These are phyloP conservation scores for Tolypocladium endophyticum DNA, from an alignment of 2,329 filamentous ascomycete species.

Conservation along the genomic window DNA sequence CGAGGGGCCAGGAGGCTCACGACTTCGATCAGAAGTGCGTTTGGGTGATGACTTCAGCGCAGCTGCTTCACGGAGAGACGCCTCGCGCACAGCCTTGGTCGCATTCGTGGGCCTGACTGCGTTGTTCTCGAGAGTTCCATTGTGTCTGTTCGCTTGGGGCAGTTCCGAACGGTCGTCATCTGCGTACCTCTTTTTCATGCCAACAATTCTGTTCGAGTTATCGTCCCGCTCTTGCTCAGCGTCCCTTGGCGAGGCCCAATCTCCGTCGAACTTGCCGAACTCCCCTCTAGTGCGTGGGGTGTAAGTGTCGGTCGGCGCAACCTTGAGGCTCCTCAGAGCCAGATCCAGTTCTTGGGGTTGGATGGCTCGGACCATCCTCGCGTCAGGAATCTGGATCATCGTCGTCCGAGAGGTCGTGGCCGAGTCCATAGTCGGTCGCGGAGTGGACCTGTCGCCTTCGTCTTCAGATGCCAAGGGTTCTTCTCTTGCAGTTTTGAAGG, in stretches of 20 bases:
- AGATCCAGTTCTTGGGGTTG: conserved; percentile 27
- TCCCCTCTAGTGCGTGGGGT: conserved; percentile 34
- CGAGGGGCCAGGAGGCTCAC: conserved; percentile 18
- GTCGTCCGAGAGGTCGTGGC: conserved; percentile 33
- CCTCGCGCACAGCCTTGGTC: conserved; percentile 35
- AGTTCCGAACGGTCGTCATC: not conserved
- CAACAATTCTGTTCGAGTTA: conserved; percentile 42
- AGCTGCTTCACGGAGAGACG: conserved; percentile 33
- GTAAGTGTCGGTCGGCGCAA: conserved; percentile 26
- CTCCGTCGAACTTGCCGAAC: conserved; percentile 47
- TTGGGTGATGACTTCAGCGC: conserved; percentile 24
- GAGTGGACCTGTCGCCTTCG: conserved; percentile 32
- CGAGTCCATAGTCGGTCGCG: conserved; percentile 28
- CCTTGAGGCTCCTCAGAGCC: conserved; percentile 30
- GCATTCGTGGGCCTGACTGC: conserved; percentile 40
- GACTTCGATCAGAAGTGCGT: conserved; percentile 6
- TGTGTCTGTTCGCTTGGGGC: not conserved
- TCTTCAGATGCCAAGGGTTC: conserved; percentile 53
- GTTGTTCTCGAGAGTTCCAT: conserved; percentile 33
- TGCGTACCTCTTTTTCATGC: conserved; percentile 34
- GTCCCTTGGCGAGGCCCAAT: conserved; percentile 40
- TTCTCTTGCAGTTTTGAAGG: conserved; percentile 63
- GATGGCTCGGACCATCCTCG: conserved; percentile 5
- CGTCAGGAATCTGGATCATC: conserved; percentile 25
- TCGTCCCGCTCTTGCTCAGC: conserved; percentile 45